phyloP scores from a whole-genome alignment of 2,329 filamentous ascomycete genomes.

The Fusarium xyrophilum region DNA sequence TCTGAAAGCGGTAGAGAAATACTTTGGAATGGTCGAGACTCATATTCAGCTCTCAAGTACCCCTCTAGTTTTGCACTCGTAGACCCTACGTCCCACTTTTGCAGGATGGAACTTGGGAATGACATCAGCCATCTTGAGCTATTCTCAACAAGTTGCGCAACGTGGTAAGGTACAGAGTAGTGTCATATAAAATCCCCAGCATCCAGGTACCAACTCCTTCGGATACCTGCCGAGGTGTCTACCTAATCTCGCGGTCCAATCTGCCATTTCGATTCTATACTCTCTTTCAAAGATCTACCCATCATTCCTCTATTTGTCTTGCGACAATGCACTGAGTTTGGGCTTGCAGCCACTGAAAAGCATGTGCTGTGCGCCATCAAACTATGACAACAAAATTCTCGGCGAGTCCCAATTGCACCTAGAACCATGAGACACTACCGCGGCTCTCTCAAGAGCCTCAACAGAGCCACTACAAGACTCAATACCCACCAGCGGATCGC shows the following conservation, averaged over 20 bases:
- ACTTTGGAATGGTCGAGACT: neutral
- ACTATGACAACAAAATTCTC: conserved; percentile 7
- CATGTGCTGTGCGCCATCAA: conserved; percentile 29
- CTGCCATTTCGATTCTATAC: neutral
- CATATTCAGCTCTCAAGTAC: neutral
- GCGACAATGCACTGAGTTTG: conserved; percentile 22
- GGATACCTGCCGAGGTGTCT: neutral
- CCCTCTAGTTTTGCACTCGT: conserved; percentile 7
- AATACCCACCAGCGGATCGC: conserved; percentile 17
- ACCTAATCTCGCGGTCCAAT: neutral
- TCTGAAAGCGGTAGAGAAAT: neutral
- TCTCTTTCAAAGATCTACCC: conserved; percentile 6
- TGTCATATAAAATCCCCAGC: conserved; percentile 16
- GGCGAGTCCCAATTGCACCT: conserved; percentile 14
- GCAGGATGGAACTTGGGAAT: conserved; percentile 28
- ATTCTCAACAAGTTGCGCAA: conserved; percentile 32
- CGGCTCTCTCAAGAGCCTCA: conserved; percentile 34
- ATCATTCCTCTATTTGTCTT: neutral
- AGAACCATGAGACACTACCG: conserved; percentile 37
- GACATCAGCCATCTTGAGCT: conserved; percentile 40
- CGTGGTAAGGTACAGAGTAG: neutral
- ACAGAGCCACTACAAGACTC: conserved; percentile 27
- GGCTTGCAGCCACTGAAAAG: conserved; percentile 23
- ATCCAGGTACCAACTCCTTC: conserved; percentile 1
- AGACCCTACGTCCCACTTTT: conserved; percentile 29